Base-by-base conservation (phyloP, 257 asterid species). In the Solanum gandarillasii region DNA sequence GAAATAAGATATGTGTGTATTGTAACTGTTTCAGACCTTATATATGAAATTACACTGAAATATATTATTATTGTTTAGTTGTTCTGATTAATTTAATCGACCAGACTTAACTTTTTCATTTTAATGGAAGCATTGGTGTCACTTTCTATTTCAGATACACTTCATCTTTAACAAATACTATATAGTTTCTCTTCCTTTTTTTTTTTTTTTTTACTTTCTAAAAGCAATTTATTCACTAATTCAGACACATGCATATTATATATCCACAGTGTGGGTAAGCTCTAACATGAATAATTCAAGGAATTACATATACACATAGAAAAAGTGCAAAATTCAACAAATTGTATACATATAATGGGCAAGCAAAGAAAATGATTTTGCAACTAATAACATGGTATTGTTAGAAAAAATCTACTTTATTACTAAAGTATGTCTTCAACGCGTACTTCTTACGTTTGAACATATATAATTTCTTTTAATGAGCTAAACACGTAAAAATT, bases 1-100 rank as follows among this genome's bases (percentile, higher is more conserved):
- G 0, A 1, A 11, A 4, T 65, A n/a, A n/a, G 0, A n/a, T 65
- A 0, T 62, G 31, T 1, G 31, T n/a, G 12, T 2, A 14, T 14
- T 14, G n/a, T 71, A 71, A 9, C 13, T 29, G 9, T 3, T 2
- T 18, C 4, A 55, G 9, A 55, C n/a, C 65, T 55, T 18, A 55
- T 6, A 16, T 52, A 16, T 52, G 7, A 13, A 46, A 46, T 46
- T 48, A 48, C 2, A 48, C 2, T 14, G 1, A 39, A 5, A 25
- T 29, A 12, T 27, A 12, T 27, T 67, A 52, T 52, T 60, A 11
- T 25, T 48, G 3, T 5, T 14, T 9, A 68, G 71, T 62, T 9
- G 7, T 23, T 62, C 31, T 23, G 27, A 2, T 62, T 62, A 27
- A 27, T 25, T 67, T 67, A 71, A 31, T 16, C 78, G 3, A 31